Base-by-base conservation (phyloP, 495 filamentous ascomycete species). In the Talaromyces nanjingensis region DNA sequence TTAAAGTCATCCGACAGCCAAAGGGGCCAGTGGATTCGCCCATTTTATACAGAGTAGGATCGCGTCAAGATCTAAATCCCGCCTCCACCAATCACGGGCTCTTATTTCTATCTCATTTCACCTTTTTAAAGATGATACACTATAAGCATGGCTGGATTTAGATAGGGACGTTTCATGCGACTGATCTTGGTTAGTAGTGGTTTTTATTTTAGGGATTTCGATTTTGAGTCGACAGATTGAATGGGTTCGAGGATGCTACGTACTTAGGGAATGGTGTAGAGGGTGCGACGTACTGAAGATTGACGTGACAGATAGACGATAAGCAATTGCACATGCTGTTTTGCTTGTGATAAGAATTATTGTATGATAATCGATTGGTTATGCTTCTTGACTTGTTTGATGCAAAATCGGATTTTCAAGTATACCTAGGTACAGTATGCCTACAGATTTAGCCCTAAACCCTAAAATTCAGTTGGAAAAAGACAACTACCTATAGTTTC, bases 11-110 rank as follows among this genome's bases (percentile, higher is more conserved):
- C 53, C 53, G 53, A 31, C 18, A 49, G 45, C 18, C 18, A 49
- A 49, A 49, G 18, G 33, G 45, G 45, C n/a, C 18, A 9, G 53
- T 56, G 53, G 53, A 29, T 56, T 56, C 11, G 22, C 53, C 14
- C 20, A n/a, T 29, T 29, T 29, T 7, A 29, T 12, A 12, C 53
- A 56, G 53, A 56, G 53, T 56, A 56, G 53, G 53, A 56, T 56
- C 53, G 53, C 53, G 22, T 56, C 22, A 29, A 56, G 11, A 56
- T 56, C 53, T 25, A 56, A 56, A 56, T 56, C 22, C 22, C n/a
- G 22, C 12, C 4, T 27, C 53, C 0, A 27, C 53, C 53, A 56
- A 56, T 56, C 53, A 56, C 18, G 3, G 3, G 18, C 18, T 25
- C 12, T 9, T 24, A 54, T 25, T 54, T 14, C 7, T 4, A 56